A percentile compares a stretch with the other conserved stretches of the same genome.
These are phyloP conservation scores for Trichosporon asahii DNA, from an alignment of 1,284 basidiomycete species.

Conservation along the genomic window DNA sequence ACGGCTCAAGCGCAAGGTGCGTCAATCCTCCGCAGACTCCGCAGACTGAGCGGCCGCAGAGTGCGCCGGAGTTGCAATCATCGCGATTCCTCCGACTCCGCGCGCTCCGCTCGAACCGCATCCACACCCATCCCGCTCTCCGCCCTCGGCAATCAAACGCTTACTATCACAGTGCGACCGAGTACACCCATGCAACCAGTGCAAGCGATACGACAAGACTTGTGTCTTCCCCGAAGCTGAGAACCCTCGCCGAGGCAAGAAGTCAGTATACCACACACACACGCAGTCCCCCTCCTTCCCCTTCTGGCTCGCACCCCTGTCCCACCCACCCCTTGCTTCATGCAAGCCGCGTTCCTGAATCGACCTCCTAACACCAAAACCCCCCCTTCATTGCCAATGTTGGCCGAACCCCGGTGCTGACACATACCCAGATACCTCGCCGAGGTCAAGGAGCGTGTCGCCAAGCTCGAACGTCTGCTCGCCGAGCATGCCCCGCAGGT, in stretches of 20 bases:
- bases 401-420: background rate
- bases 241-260: slow-evolving; percentile 21
- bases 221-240: slow-evolving; percentile 24
- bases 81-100: slow-evolving; percentile 13
- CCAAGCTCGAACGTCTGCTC: slow-evolving; percentile 23
- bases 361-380: too few species aligned
- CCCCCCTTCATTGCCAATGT: background rate
- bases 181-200: slow-evolving; percentile 27
- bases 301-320: too few species aligned
- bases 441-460: slow-evolving; percentile 25
- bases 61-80: slow-evolving; percentile 3
- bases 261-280: slow-evolving; percentile 14
- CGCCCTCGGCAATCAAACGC: background rate
- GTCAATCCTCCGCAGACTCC: too few species aligned
- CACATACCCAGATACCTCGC: slow-evolving; percentile 23
- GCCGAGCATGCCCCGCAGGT: slow-evolving; percentile 18
- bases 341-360: background rate
- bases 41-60: background rate
- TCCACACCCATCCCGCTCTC: slow-evolving; percentile 3
- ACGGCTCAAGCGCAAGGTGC: slow-evolving; percentile 28
- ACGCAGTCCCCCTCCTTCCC: background rate
- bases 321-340: background rate
- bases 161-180: slow-evolving; percentile 25
- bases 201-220: slow-evolving; percentile 24
- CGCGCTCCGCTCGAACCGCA: background rate